Percentiles rank a stretch among this genome's conserved stretches.
phyloP scores from a whole-genome alignment of 176 grass and related monocot species.

The Triticum aestivum region IWGSC_CS_RefSeq_v2.1 NC_057809.1:599716993-599717492 shows the following conservation, averaged over 20 bases:
- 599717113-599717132: slow-evolving; percentile 73
- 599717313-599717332: background rate
- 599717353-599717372: background rate
- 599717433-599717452: background rate
- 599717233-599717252: background rate
- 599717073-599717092: slow-evolving; percentile 62
- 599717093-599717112: slow-evolving; percentile 83
- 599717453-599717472: background rate
- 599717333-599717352: background rate
- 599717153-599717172: slow-evolving; percentile 44
- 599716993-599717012: slow-evolving; percentile 71
- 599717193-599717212: background rate
- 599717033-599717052: slow-evolving; percentile 63
- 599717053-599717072: slow-evolving; percentile 81
- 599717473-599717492: no score
- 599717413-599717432: background rate
- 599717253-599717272: background rate
- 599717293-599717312: background rate
- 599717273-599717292: background rate
- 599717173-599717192: no score
- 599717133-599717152: slow-evolving; percentile 87
- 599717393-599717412: no score
- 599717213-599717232: background rate
- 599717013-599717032: slow-evolving; percentile 80
- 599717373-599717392: background rate